Conservation (phyloP, 352 stramenopile genomes). For the Phytophthora constricta region DNA sequence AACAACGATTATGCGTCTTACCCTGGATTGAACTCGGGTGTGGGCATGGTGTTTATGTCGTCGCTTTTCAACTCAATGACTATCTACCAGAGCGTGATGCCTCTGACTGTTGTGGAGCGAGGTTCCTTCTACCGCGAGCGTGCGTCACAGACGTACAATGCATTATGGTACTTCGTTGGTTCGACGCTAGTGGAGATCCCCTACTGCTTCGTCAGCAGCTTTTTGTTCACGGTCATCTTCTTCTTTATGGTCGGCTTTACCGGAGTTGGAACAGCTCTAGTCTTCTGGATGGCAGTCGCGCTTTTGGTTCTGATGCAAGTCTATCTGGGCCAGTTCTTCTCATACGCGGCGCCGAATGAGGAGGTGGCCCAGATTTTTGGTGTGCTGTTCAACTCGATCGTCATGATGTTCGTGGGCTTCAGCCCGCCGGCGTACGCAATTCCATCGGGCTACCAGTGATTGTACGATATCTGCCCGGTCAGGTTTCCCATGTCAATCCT, state of each 20-base stretch:
- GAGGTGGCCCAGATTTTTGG: too few relatives aligned
- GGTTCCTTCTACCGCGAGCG: slow-evolving; percentile 82
- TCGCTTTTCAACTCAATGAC: slow-evolving; percentile 19
- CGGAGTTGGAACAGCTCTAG: slow-evolving; percentile 24
- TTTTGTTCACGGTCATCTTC: background rate
- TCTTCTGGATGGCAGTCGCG: slow-evolving; percentile 34
- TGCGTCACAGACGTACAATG: slow-evolving; percentile 88
- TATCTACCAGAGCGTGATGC: slow-evolving; percentile 14
- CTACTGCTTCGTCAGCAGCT: slow-evolving; percentile 5
- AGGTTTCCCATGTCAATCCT: slow-evolving; percentile 24
- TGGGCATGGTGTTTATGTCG: background rate
- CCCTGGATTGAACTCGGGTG: background rate
- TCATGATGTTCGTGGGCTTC: too few relatives aligned
- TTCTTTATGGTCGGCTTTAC: background rate
- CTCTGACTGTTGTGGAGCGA: slow-evolving; percentile 19
- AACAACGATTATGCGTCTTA: background rate
- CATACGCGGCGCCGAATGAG: slow-evolving; percentile 23
- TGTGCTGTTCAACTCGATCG: too few relatives aligned
- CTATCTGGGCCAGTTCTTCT: slow-evolving; percentile 43
- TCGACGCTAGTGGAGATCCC: slow-evolving; percentile 75
- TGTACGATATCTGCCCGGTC: too few relatives aligned
- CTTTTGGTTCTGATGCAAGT: slow-evolving; percentile 45
- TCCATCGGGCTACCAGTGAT: too few relatives aligned
- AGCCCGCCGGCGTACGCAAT: too few relatives aligned
- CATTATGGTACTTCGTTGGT: slow-evolving; percentile 73